Evolutionary conservation across 2,329 filamentous ascomycete species (phyloP).

Genomic region (Talaromyces sp.): DNA sequence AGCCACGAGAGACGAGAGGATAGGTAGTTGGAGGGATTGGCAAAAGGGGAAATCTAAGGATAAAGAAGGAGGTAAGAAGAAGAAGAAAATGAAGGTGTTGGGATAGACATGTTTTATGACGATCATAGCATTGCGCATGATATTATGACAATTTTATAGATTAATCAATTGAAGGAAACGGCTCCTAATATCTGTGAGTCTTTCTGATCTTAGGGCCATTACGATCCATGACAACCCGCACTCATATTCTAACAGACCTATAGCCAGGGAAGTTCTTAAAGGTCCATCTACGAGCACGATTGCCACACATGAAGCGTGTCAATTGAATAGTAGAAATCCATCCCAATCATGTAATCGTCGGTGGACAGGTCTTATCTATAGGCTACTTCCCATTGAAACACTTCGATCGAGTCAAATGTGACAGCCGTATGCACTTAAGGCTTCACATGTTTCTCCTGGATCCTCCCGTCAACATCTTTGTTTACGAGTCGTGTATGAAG

Average conservation of each 20-base stretch:
- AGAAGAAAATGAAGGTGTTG: conserved; percentile 52
- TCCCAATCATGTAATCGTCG: neutral
- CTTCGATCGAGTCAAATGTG: neutral
- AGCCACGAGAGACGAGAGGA: conserved; percentile 82
- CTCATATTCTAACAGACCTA: neutral
- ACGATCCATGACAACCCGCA: neutral
- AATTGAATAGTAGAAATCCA: neutral
- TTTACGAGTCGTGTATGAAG: too few relatives aligned
- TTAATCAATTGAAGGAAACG: neutral
- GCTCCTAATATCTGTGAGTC: neutral
- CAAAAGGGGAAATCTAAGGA: conserved; percentile 67
- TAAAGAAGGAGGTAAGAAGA: conserved; percentile 59
- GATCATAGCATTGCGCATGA: neutral
- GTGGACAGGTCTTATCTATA: neutral
- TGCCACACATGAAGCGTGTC: neutral
- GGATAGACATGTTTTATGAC: conserved; percentile 31
- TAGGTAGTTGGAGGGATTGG: conserved; percentile 91
- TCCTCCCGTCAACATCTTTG: neutral
- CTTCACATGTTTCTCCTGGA: neutral
- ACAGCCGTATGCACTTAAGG: neutral
- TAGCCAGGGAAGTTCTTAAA: neutral
- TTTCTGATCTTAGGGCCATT: neutral
- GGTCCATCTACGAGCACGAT: neutral
- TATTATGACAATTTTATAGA: neutral
- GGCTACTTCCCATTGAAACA: neutral